Evolutionary conservation across 768 basidiomycete species (phyloP), one percentile per base, ranked within the genome.

Genomic region (Auricularia cornea): DNA sequence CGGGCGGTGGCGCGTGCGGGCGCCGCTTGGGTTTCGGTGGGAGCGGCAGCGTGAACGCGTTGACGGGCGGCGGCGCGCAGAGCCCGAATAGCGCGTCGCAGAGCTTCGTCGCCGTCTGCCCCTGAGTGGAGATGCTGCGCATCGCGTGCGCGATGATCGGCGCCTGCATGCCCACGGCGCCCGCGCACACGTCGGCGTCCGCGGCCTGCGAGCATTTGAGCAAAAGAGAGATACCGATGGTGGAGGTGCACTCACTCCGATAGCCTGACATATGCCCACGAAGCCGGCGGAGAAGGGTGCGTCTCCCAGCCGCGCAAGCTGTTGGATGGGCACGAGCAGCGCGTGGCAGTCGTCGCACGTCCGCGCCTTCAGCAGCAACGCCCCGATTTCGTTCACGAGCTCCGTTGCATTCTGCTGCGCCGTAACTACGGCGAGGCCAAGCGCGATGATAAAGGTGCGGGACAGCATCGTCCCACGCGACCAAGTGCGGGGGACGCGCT

Each of bases 101-200:
- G 59, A 87, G 76, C 66, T 81, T 81, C 14, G 78, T 80, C 0
- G 83, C 79, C 0, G 83, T 82, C 62, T 77, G 76, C 2, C 80
- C 80, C 16, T 75, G 68, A 8, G 79, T 70, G 10, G 77, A 75
- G 62, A 85, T 84, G 2, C 72, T 71, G 14, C 84, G 80, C 32
- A 87, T 70, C 61, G 78, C 80, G 63, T 84, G 82, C 1, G 84
- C 83, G 56, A 87, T 70, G 63, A 85, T 82, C 2, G 85, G 84
- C 2, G 79, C 84, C 70, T 84, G 81, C 56, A 79, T 72, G 4
- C 65, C 71, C 57, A 86, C 69, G 3, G 79, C 72, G 28, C 86
- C 85, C 60, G 76, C 72, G 69, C 85, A 87, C 20, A 87, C 83
- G 68, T 87, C 84, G 11, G 74, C 72, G 68, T 84, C 84, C 67